A percentile compares a stretch with the other conserved stretches of the same genome.
These are phyloP conservation scores for Rhizophagus sp. DNA, from an alignment of 192 early-diverging fungal genomes.

Conservation along the genomic window DNA sequence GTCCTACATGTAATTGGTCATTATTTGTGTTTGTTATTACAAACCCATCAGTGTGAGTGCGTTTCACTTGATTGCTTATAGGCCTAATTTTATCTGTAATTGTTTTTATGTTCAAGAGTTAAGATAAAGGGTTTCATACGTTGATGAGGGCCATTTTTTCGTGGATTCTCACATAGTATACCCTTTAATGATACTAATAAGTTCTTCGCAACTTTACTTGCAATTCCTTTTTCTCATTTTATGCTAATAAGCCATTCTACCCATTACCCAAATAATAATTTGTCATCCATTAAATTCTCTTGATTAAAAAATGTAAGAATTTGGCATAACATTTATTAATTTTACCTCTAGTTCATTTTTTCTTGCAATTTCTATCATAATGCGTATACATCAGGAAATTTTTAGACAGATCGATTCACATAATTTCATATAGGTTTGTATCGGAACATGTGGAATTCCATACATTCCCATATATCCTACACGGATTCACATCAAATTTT, in stretches of 20 bases:
- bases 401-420: too few relatives aligned
- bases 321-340: not conserved
- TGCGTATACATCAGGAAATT: too few relatives aligned
- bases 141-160: not conserved
- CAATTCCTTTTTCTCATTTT: not conserved
- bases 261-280: not conserved
- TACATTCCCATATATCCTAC: too few relatives aligned
- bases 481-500: too few relatives aligned
- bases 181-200: conserved; percentile 12
- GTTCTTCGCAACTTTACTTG: too few relatives aligned
- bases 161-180: not conserved
- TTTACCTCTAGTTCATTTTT: not conserved
- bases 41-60: conserved; percentile 20
- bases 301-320: not conserved
- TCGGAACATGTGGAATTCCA: too few relatives aligned
- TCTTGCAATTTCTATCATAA: not conserved
- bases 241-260: not conserved
- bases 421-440: too few relatives aligned
- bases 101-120: not conserved
- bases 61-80: conserved; percentile 7
- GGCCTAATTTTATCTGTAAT: not conserved
- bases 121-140: conserved; percentile 3
- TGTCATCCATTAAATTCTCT: not conserved
- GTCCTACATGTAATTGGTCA: not conserved
- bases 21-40: not conserved